Percentiles rank a stretch among this genome's conserved stretches.
These are phyloP conservation scores for Hyaloscypha variabilis DNA, from an alignment of 495 filamentous ascomycete species.

Conservation along the genomic window DNA sequence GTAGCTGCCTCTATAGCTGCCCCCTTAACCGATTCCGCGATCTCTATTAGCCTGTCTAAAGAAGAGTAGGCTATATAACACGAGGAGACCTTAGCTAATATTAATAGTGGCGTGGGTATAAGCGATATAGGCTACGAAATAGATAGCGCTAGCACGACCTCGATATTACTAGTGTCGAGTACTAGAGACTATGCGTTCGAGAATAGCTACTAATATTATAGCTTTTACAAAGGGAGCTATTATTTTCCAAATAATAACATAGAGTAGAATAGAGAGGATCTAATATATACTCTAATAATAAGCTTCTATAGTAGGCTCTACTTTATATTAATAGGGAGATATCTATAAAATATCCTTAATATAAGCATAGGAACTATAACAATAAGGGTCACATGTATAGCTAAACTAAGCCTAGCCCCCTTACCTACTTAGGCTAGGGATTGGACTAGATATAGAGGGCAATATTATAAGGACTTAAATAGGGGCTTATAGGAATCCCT, in stretches of 20 bases:
- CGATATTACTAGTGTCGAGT: neutral
- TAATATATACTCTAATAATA: neutral
- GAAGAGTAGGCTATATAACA: neutral
- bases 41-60: neutral
- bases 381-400: too few relatives aligned
- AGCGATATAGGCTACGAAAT: conserved; percentile 4
- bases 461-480: too few relatives aligned
- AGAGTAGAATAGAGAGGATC: neutral
- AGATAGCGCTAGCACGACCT: neutral
- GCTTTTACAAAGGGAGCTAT: neutral
- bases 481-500: too few relatives aligned
- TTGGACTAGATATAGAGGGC: too few relatives aligned
- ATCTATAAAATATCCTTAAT: neutral
- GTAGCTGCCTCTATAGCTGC: conserved; percentile 1
- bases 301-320: neutral
- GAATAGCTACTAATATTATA: neutral
- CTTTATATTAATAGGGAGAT: neutral
- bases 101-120: neutral
- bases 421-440: too few relatives aligned
- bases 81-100: neutral
- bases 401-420: too few relatives aligned
- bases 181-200: neutral
- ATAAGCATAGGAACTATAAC: neutral
- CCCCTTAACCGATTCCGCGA: neutral
- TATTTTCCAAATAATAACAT: neutral